Conservation (phyloP, 2,329 filamentous ascomycete species). For the Monilinia vaccinii-corymbosi region DNA sequence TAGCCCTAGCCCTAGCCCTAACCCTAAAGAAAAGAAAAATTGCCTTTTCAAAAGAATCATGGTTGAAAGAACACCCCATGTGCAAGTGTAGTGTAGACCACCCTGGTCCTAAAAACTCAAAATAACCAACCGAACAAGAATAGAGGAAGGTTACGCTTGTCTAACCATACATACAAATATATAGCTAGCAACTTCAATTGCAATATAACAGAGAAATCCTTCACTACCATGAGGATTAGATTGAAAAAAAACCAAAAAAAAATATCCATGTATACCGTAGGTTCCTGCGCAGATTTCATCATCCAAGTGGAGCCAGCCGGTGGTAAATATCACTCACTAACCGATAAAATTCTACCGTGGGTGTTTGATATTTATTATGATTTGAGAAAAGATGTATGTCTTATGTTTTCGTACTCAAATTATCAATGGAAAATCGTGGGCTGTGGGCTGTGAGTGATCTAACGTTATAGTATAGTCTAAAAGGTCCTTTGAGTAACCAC, state of each 20-base stretch:
- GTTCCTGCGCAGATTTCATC: not conserved
- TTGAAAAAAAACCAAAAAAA: not conserved
- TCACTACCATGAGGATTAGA: not conserved
- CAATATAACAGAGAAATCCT: not conserved
- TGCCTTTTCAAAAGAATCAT: no score
- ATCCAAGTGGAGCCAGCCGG: no score
- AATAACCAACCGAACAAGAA: no score
- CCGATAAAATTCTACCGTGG: not conserved
- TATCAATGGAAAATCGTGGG: not conserved
- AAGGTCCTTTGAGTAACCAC: no score
- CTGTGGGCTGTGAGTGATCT: no score
- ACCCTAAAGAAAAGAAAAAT: no score
- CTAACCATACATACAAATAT: not conserved
- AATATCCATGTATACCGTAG: not conserved
- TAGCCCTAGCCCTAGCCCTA: no score
- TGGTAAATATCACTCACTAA: no score
- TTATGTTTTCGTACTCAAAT: not conserved
- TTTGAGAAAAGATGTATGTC: not conserved
- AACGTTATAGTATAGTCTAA: no score
- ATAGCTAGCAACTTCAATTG: slow-evolving; percentile 1
- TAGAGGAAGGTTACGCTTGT: slow-evolving; percentile 1
- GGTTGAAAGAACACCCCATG: no score
- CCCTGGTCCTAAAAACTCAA: no score
- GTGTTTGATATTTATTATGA: not conserved
- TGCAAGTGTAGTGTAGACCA: no score